Evolutionary conservation across 1,139 yeast genomes (phyloP), one percentile per base, ranked within the genome.

Genomic region (Suhomyces coccinellae): DNA sequence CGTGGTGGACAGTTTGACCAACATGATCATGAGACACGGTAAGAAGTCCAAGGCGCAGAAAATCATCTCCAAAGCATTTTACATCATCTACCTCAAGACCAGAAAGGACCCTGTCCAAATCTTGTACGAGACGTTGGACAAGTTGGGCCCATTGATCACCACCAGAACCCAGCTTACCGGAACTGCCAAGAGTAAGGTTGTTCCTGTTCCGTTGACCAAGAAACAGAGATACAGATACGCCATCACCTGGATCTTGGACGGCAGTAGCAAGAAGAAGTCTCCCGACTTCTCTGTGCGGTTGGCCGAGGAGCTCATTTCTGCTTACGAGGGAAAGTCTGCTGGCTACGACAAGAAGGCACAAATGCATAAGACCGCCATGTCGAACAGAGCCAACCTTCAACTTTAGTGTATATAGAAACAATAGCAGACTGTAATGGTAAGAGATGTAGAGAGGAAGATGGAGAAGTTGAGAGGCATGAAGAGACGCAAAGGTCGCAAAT

Each of bases 1-100:
- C 13, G 79, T 85, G 28, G 76, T 93, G 44, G 83, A 84, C 43
- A 87, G 87, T 55, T 79, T 93, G 57, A 83, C 88, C 45, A 89
- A 91, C 63, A 77, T 90, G 69, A 83, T 93, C 49, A 95, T 95
- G 99, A 82, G 89, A 61, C 84, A 88, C 60, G 99, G 99, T 41
- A 83, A 85, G 65, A 93, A 91, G 65, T 81, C 89, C 44, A 72
- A 77, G 44, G 97, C 99, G 1, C 86, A 85, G 61, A 85, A 79
- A 57, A 74, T 78, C 44, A 76, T 95, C 51, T 79, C 85, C 46
- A 79, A 85, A 61, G 96, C 97, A 1, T 73, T 93, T 46, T 90
- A 90, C 60, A 73, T 91, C 45, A 85, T 93, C 13, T 83, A 87
- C 65, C 71, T 88, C 55, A 81, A 82, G 58, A 74, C 83, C 17